These are phyloP conservation scores for Musa balbisiana DNA, from an alignment of 202 grass and related monocot genomes.

Conservation along the genomic window DNA sequence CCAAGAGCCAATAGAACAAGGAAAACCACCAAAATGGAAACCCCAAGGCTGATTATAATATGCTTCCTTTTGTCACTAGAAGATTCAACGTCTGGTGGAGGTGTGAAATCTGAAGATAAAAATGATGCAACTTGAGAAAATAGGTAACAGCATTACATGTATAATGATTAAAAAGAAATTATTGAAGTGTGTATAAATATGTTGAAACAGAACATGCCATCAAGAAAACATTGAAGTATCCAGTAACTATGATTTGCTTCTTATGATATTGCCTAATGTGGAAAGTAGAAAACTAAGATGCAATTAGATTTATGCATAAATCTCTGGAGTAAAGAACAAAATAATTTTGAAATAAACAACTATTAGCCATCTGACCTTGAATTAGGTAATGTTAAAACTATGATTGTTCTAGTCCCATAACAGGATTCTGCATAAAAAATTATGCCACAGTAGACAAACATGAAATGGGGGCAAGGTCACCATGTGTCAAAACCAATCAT, in stretches of 20 bases:
- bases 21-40: constrained; percentile 37
- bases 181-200: not conserved
- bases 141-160: not conserved
- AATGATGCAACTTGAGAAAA: not conserved
- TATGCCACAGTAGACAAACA: not conserved
- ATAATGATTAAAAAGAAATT: not conserved
- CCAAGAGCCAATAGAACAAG: constrained; percentile 31
- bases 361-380: not conserved
- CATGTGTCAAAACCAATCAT: not conserved
- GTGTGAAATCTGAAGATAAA: constrained; percentile 57
- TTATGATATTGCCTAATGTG: not conserved
- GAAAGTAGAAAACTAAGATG: not conserved
- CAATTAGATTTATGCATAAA: not conserved
- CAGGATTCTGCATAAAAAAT: not conserved
- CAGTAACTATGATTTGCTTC: too few species aligned
- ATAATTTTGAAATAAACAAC: not conserved
- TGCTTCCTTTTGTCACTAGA: constrained; percentile 20
- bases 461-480: not conserved
- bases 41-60: constrained; percentile 34
- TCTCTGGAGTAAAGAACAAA: not conserved
- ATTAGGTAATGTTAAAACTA: not conserved
- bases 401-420: not conserved
- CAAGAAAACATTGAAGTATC: not conserved
- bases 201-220: not conserved
- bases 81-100: constrained; percentile 21